Base-by-base conservation (phyloP, 805 yeast genomes). In the Schwanniomyces pseudopolymorphus region DNA sequence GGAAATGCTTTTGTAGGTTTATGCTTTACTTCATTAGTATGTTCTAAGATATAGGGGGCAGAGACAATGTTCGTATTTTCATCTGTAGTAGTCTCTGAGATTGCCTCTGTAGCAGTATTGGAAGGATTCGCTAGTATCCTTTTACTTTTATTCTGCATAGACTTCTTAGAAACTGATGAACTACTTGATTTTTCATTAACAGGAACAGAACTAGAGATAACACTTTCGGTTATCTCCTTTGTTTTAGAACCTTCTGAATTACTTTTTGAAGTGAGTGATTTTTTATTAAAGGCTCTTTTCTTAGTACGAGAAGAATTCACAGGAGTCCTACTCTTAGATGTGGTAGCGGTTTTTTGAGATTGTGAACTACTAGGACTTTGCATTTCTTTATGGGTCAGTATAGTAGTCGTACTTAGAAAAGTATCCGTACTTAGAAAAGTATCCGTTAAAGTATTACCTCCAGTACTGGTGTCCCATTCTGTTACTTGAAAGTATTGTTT, bases 401-500 rank as follows among this genome's bases (percentile, higher is more conserved):
- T 33, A 16, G 21, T 16, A 6, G 13, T 16, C 11, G 37, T 33
- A 8, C 16, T 21, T 10, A 19, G 3, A 9, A 11, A 22, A 22
- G 5, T 13, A n/a, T n/a, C n/a, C n/a, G n/a, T n/a, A n/a, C n/a
- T n/a, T n/a, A n/a, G n/a, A n/a, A n/a, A n/a, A n/a, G n/a, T n/a
- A 17, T 28, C 9, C 5, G 40, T 9, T 4, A 25, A 11, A 14
- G 5, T 44, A 21, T 42, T 42, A 28, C 16, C 35, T 5, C 22
- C 28, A n/a, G 21, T 20, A 10, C 45, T 16, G 11, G 19, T 55
- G 37, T 40, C 52, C 58, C 63, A 63, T 31, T 57, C 60, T 42
- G 51, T 54, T 50, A 57, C 54, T 8, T 57, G 57, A 43, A 61
- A 64, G 40, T 58, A 58, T 20, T 54, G 52, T 40, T 53, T 57